A percentile compares a stretch with the other conserved stretches of the same genome.
Conservation (phyloP, 768 basidiomycete genomes). For the Pholiota molesta region DNA sequence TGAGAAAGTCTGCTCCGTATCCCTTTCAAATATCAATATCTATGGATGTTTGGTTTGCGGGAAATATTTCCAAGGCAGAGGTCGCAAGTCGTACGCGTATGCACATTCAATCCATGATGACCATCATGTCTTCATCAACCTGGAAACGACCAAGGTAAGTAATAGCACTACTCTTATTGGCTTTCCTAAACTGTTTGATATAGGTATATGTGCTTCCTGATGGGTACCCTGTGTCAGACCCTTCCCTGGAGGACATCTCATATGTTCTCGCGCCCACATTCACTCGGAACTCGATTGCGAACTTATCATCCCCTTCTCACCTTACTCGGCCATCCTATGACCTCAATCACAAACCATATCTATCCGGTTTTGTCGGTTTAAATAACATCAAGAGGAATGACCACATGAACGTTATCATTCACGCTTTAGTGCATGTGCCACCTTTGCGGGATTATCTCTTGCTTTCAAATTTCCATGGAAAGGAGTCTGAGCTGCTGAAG, state of each 20-base stretch:
- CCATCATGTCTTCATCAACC: slow-evolving; percentile 97
- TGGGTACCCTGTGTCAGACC: slow-evolving; percentile 95
- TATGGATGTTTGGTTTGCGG: slow-evolving; percentile 98
- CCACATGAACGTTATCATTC: slow-evolving; percentile 96
- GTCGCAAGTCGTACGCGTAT: slow-evolving; percentile 92
- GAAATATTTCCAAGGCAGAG: slow-evolving; percentile 98
- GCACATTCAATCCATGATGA: slow-evolving; percentile 97
- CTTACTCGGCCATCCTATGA: slow-evolving; percentile 83
- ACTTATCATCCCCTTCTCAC: slow-evolving; percentile 59
- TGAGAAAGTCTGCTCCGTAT: slow-evolving; percentile 98
- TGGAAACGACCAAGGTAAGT: slow-evolving; percentile 87
- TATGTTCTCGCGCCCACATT: slow-evolving; percentile 91
- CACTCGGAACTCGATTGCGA: slow-evolving; percentile 56
- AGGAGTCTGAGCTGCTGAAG: slow-evolving; percentile 84
- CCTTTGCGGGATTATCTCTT: slow-evolving; percentile 89
- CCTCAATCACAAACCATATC: slow-evolving; percentile 76
- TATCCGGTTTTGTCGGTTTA: slow-evolving; percentile 92
- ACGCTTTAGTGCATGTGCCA: slow-evolving; percentile 87
- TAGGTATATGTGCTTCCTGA: slow-evolving; percentile 98
- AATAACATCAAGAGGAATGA: slow-evolving; percentile 99
- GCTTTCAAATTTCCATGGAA: slow-evolving; percentile 71
- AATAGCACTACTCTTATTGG: slow-evolving; percentile 15
- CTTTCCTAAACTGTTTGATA: slow-evolving; percentile 18
- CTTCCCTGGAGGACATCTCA: slow-evolving; percentile 93
- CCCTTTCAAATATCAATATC: slow-evolving; percentile 93